Conservation (phyloP, 2,329 filamentous ascomycete species). For the Beauveria pseudobassiana region DNA sequence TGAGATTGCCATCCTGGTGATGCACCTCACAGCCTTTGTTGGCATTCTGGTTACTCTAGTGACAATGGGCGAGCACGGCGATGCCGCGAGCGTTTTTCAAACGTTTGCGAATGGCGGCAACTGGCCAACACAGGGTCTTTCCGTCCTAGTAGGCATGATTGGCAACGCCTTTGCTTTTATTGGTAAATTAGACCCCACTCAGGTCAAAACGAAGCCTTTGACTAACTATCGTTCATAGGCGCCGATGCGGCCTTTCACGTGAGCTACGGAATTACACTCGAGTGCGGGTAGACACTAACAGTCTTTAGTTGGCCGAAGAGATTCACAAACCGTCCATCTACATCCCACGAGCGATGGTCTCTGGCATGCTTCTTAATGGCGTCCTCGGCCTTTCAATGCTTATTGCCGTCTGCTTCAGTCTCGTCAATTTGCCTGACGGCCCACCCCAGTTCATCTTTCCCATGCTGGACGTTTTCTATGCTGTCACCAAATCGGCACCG, state of each 20-base stretch:
- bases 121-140: conserved; percentile 26
- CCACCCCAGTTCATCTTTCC: conserved; percentile 33
- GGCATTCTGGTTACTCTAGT: conserved; percentile 6
- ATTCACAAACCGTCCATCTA: conserved; percentile 39
- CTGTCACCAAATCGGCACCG: conserved; percentile 38
- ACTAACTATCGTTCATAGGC: background rate
- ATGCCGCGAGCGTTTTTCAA: conserved; percentile 5
- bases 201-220: background rate
- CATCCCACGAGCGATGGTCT: conserved; percentile 43
- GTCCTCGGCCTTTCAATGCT: conserved; percentile 46
- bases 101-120: conserved; percentile 29
- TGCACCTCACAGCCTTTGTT: conserved; percentile 8
- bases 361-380: conserved; percentile 42
- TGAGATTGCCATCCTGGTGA: conserved; percentile 7
- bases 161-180: conserved; percentile 31
- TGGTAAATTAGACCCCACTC: conserved; percentile 7
- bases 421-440: conserved; percentile 35
- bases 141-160: conserved; percentile 36
- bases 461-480: conserved; percentile 50
- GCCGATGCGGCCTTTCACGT: conserved; percentile 24
- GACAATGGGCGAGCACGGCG: background rate
- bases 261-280: background rate
- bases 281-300: background rate
- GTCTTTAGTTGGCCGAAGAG: conserved; percentile 17
- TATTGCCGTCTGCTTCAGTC: conserved; percentile 46